Conservation (phyloP, 352 stramenopile species). For the Globisporangium paddicum region DNA sequence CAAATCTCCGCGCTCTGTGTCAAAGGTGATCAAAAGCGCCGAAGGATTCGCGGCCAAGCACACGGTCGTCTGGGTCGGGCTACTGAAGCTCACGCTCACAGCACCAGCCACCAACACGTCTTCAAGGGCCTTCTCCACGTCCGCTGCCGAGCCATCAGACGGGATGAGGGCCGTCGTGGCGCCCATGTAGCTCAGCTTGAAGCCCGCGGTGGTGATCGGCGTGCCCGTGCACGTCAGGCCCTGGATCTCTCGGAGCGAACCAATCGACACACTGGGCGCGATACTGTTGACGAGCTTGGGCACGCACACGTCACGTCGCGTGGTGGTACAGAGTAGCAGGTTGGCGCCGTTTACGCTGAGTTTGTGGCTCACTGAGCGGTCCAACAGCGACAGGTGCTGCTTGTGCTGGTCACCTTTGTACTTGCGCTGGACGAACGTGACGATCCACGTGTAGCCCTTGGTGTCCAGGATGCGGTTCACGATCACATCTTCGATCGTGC, state of each 20-base stretch:
- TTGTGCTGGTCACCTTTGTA: constrained; percentile 60
- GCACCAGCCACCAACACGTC: constrained; percentile 49
- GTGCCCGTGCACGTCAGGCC: constrained; percentile 39
- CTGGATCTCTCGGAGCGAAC: constrained; percentile 51
- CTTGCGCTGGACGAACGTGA: constrained; percentile 57
- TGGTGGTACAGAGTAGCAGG: constrained; percentile 52
- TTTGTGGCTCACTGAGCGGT: constrained; percentile 39
- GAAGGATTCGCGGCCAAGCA: constrained; percentile 29
- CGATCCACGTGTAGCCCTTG: constrained; percentile 76
- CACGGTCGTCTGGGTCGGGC: constrained; percentile 34
- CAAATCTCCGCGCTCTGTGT: constrained; percentile 47
- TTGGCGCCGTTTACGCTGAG: constrained; percentile 44
- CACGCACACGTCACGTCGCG: constrained; percentile 33
- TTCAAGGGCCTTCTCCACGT: constrained; percentile 52
- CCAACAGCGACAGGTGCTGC: constrained; percentile 36
- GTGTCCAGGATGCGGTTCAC: constrained; percentile 54
- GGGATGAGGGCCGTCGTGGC: constrained; percentile 36
- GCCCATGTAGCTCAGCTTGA: constrained; percentile 64
- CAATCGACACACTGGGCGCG: constrained; percentile 34
- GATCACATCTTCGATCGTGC: constrained; percentile 48
- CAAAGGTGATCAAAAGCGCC: constrained; percentile 52
- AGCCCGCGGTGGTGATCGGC: constrained; percentile 23
- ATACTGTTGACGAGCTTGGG: constrained; percentile 42
- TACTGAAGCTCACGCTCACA: constrained; percentile 42
- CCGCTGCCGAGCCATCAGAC: constrained; percentile 26